Evolutionary conservation across 2,329 filamentous ascomycete species (phyloP).

Genomic region (Metarhizium guizhouense): DNA sequence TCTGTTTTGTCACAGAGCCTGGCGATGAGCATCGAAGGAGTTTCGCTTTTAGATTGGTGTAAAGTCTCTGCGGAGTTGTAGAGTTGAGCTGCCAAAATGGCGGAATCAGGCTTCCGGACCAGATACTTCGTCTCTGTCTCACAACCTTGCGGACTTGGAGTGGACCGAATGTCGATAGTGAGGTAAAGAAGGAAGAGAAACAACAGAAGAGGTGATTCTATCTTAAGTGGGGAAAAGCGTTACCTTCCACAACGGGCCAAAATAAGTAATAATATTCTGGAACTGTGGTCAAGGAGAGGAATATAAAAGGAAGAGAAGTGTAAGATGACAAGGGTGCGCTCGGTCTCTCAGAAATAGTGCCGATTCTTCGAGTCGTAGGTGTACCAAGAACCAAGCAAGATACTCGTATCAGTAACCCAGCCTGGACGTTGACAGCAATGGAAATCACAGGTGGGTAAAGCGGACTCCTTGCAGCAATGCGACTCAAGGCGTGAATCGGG

Average conservation of each 20-base stretch:
- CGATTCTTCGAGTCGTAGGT: background rate
- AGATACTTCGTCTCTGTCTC: no score
- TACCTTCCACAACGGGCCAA: no score
- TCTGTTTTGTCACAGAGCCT: slow-evolving; percentile 24
- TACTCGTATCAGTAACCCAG: background rate
- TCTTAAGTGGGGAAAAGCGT: no score
- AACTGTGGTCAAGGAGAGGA: no score
- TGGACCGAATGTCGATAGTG: no score
- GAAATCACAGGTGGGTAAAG: background rate
- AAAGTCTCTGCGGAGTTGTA: background rate
- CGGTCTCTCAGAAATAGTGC: background rate
- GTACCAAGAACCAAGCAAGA: background rate
- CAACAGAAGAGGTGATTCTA: no score
- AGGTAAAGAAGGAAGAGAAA: background rate
- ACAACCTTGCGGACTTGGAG: no score
- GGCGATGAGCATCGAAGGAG: slow-evolving; percentile 7
- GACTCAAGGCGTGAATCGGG: no score
- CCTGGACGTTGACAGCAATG: background rate
- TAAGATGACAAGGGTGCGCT: background rate
- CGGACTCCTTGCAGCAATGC: background rate
- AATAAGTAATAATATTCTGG: no score
- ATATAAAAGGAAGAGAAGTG: background rate
- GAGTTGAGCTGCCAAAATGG: background rate
- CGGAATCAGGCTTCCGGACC: no score
- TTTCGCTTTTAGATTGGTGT: background rate